Evolutionary conservation across 345 rosid genomes (phyloP).

Genomic region (Rhodamnia rubescens): DNA sequence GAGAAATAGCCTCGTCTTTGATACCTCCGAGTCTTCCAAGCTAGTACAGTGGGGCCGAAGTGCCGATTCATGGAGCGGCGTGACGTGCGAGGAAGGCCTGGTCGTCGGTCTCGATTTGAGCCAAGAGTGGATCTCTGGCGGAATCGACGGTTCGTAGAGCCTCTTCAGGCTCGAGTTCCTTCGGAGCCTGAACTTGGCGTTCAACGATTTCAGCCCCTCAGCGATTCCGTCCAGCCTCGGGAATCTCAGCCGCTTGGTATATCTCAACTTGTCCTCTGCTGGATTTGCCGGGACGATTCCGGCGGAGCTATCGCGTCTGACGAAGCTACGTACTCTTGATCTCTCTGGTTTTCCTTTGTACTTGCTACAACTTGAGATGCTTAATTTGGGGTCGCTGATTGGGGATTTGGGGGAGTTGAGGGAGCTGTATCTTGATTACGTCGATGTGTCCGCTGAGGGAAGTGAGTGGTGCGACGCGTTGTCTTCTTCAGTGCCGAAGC

Average conservation of each 20-base stretch:
- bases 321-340: constrained; percentile 7
- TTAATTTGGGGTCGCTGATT: background rate
- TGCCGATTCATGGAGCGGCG: constrained; percentile 25
- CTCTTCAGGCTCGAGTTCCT: background rate
- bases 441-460: constrained; percentile 5
- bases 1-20: constrained; percentile 6
- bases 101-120: constrained; percentile 30
- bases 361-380: constrained; percentile 6
- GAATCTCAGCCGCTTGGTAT: background rate
- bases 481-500: constrained; percentile 10
- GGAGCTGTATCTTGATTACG: constrained; percentile 7
- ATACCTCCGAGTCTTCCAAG: background rate
- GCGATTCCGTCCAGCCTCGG: background rate
- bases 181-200: background rate
- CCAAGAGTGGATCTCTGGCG: constrained; percentile 9
- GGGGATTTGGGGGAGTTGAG: background rate
- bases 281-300: background rate
- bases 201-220: background rate
- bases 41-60: constrained; percentile 16
- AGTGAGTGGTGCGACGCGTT: constrained; percentile 20
- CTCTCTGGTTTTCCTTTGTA: background rate
- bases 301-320: background rate
- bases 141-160: constrained; percentile 6
- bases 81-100: constrained; percentile 18
- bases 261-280: background rate